These are phyloP conservation scores for Saccharomyces pastorianus DNA, from an alignment of 1,139 yeast species.

Conservation along the genomic window DNA sequence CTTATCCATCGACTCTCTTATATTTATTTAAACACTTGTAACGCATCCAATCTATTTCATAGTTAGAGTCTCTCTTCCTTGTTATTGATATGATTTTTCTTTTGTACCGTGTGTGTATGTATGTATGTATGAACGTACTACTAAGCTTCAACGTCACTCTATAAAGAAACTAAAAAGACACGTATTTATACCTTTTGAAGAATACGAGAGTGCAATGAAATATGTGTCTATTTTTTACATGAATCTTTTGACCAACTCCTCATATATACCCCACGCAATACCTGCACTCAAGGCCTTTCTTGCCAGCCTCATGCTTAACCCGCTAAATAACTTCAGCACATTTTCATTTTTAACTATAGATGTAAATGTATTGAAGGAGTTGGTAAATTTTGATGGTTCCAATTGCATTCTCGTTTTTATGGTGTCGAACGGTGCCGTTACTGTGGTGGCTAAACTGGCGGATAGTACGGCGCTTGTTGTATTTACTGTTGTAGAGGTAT, in stretches of 20 bases:
- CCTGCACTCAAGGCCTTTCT: constrained; percentile 91
- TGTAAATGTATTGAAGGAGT: constrained; percentile 35
- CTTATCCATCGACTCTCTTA: background rate
- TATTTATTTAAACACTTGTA: background rate
- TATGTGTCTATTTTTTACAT: constrained; percentile 10
- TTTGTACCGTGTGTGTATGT: background rate
- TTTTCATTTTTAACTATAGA: constrained; percentile 52
- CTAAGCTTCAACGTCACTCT: background rate
- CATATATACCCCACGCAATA: constrained; percentile 94
- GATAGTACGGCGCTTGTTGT: constrained; percentile 64
- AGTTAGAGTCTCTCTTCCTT: background rate
- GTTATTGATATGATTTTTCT: background rate
- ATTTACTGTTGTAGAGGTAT: constrained; percentile 53
- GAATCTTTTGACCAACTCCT: constrained; percentile 57
- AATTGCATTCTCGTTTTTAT: constrained; percentile 87
- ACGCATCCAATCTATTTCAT: background rate
- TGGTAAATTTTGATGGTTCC: constrained; percentile 39
- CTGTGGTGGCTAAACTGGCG: constrained; percentile 71
- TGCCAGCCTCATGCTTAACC: constrained; percentile 68
- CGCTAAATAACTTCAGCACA: constrained; percentile 60
- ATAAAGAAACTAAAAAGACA: background rate
- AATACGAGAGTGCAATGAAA: background rate
- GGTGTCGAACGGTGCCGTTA: constrained; percentile 94
- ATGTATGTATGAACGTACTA: background rate
- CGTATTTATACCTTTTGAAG: background rate